Evolutionary conservation across 257 asterid species (phyloP).

Genomic region (Solanum habrochaites): DNA sequence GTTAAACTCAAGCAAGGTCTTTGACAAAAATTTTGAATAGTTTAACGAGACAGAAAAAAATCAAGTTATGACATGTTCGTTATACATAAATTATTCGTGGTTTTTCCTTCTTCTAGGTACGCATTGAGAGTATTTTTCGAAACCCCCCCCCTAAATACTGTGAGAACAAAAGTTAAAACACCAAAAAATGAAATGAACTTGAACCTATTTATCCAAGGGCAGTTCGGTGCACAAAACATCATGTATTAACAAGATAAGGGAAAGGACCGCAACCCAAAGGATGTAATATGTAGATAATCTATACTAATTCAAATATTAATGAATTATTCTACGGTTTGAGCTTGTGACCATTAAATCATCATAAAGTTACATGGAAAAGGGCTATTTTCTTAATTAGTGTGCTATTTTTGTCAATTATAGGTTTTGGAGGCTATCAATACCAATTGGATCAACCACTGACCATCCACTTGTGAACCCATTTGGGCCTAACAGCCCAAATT

Average conservation of each 20-base stretch:
- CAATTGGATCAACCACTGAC: slow-evolving; percentile 45
- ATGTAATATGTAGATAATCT: neutral
- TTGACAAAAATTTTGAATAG: neutral
- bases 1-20: neutral
- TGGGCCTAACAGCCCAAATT: slow-evolving; percentile 40
- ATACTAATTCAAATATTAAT: too few species aligned
- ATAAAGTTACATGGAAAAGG: neutral
- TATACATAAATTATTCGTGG: neutral
- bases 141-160: too few species aligned
- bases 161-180: neutral
- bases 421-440: slow-evolving; percentile 62
- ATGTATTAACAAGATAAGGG: neutral
- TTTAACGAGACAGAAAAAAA: neutral
- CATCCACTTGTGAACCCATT: slow-evolving; percentile 62
- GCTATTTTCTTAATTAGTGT: neutral
- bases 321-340: neutral
- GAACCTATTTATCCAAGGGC: neutral
- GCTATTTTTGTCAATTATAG: neutral
- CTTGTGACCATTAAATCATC: neutral
- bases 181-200: neutral
- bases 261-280: neutral
- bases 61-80: neutral
- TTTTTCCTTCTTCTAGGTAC: neutral
- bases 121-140: neutral
- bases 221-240: neutral